Evolutionary conservation across 1,284 basidiomycete genomes (phyloP), one percentile per base, ranked within the genome.

Genomic region (Pseudozyma sp.): DNA sequence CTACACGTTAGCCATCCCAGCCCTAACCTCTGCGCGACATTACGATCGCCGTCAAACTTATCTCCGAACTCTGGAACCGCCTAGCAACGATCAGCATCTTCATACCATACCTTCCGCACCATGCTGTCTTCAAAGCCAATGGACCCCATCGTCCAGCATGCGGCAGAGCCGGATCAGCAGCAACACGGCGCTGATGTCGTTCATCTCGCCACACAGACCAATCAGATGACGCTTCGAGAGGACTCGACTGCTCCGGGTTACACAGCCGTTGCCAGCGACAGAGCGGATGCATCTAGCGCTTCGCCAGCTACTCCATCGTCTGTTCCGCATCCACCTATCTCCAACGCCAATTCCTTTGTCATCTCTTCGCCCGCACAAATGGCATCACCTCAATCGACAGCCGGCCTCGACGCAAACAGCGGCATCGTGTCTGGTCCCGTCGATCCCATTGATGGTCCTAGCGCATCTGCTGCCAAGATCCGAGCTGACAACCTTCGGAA

Each of bases 41-140:
- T 6, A 31, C 25, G 6, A 31, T 31, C 25, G 39, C 39, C 11
- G 16, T 12, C 8, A 4, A 40, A n/a, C 39, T 40, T 12, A 40
- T 40, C 39, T 40, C 39, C 39, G 16, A 40, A 40, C 16, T n/a
- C 16, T 13, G 39, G 12, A 40, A 10, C 25, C 53, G 35, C 48
- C 21, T 25, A 55, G 47, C 34, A 40, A 44, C 49, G 49, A 43
- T 49, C 42, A 50, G 34, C 39, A n/a, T 31, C 39, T 9, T 16
- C 53, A 47, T 36, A 34, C 8, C 31, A 35, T 13, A 13, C n/a
- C 12, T 5, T 19, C 12, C 35, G 31, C 45, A 59, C 38, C 40
- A 79, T 79, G 77, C 49, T 79, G n/a, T 77, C 77, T 19, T 62
- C 76, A 40, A 70, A 66, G 51, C 78, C 76, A n/a, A 78, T 78